A percentile compares a stretch with the other conserved stretches of the same genome.
phyloP scores from a whole-genome alignment of 805 yeast species.

The Ogataea degrootiae region DNA sequence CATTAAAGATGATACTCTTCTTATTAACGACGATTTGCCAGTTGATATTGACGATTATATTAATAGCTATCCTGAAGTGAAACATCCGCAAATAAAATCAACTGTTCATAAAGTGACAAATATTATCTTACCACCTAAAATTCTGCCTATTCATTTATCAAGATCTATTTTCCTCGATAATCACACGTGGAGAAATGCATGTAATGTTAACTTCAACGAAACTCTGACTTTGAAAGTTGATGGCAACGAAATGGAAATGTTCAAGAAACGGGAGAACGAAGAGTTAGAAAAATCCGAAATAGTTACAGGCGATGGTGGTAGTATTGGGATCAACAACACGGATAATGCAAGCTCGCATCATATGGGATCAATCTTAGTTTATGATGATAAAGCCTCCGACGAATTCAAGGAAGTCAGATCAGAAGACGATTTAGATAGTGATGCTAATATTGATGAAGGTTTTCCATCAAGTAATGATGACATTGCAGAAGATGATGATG shows the following conservation, averaged over 20 bases:
- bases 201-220: constrained; percentile 65
- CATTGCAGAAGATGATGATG: constrained; percentile 8
- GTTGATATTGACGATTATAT: constrained; percentile 44
- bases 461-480: constrained; percentile 3
- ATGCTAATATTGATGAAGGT: constrained; percentile 7
- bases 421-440: constrained; percentile 16
- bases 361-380: constrained; percentile 8
- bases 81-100: constrained; percentile 39
- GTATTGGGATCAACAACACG: too few species aligned
- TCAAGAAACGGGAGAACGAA: constrained; percentile 6
- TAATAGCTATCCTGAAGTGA: constrained; percentile 33
- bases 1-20: constrained; percentile 32
- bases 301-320: constrained; percentile 13
- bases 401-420: constrained; percentile 14
- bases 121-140: constrained; percentile 61
- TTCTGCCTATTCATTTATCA: constrained; percentile 78
- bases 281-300: constrained; percentile 6
- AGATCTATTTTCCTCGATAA: constrained; percentile 73
- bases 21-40: constrained; percentile 65
- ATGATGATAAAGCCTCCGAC: constrained; percentile 16
- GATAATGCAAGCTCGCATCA: constrained; percentile 10
- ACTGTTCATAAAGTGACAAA: constrained; percentile 63
- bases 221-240: constrained; percentile 45
- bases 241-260: constrained; percentile 23
- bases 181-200: constrained; percentile 66